Evolutionary conservation across 2,329 filamentous ascomycete species (phyloP), one percentile per base, ranked within the genome.

Genomic region (Teratosphaeria gauchensis): DNA sequence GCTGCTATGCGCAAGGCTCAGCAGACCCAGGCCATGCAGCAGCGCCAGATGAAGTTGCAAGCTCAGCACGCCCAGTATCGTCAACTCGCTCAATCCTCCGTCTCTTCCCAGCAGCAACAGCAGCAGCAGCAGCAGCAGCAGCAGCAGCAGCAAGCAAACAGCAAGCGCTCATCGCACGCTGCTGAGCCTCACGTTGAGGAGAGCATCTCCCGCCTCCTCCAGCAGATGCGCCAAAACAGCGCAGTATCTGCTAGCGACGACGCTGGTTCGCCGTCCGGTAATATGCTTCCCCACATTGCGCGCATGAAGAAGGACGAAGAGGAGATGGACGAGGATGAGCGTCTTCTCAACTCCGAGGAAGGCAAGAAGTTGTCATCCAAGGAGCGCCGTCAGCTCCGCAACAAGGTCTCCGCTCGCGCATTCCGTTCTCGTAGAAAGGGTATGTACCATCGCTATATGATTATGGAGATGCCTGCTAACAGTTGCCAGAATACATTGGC

Each of bases 321-420:
- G 62, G 92, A 97, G 56, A 97, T 99, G 92, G 94, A 99, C 67
- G 92, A 96, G 74, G 94, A 97, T 68, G 94, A 97, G 80, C 84
- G 90, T 65, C 80, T 96, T 9, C 80, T 96, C 54, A 90, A 90
- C n/a, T 96, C 91, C 61, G 94, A 99, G 69, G 92, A 96, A 76
- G 94, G 92, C 69, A 99, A 99, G 86, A 96, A 96, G 80, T 83
- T 99, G n/a, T 94, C 87, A 76, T 95, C 90, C 80, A 97, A 97
- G 78, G 92, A 97, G 76, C 87, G 94, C 61, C 87, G 94, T 65
- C 94, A 97, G 75, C 82, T 99, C n/a, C 85, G 94, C 64, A 99
- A 99, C 83, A 99, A 99, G 78, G 94, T 99, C 4, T 99, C 94
- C 51, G 94, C 94, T 62, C 90, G 94, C 66, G 92, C 92, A 56